These are phyloP conservation scores for Fusarium caatingaense DNA, from an alignment of 2,329 filamentous ascomycete genomes.

Conservation along the genomic window DNA sequence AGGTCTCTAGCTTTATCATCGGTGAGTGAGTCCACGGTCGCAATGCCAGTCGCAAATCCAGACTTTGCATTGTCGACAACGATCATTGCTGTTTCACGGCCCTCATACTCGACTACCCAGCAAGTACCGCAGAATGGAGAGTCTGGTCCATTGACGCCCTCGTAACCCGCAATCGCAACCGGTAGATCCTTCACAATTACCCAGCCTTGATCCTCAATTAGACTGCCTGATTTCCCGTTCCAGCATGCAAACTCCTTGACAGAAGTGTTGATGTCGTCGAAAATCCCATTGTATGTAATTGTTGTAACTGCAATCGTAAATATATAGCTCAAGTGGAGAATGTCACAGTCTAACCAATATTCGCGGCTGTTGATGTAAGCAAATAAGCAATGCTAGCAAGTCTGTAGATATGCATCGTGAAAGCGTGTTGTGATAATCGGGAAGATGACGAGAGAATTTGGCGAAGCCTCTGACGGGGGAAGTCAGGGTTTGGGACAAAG, in stretches of 20 bases:
- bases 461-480: too few species aligned
- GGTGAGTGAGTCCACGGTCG: rapidly evolving
- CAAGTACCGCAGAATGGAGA: not conserved
- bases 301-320: not conserved
- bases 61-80: not conserved
- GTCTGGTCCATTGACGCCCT: not conserved
- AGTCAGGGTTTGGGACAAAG: too few species aligned
- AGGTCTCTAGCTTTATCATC: rapidly evolving
- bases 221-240: not conserved
- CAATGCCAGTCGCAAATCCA: rapidly evolving
- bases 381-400: not conserved
- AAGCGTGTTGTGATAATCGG: not conserved
- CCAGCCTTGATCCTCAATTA: not conserved
- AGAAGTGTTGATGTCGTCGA: not conserved
- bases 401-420: rapidly evolving
- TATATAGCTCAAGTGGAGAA: rapidly evolving
- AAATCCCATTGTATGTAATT: not conserved
- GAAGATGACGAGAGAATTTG: too few species aligned
- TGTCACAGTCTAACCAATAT: rapidly evolving
- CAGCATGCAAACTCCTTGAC: not conserved
- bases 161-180: rapidly evolving
- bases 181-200: rapidly evolving
- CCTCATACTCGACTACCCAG: rapidly evolving
- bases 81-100: rapidly evolving
- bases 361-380: rapidly evolving